Base-by-base conservation (phyloP, 345 rosid species). In the Rhodomyrtus tomentosa region DNA sequence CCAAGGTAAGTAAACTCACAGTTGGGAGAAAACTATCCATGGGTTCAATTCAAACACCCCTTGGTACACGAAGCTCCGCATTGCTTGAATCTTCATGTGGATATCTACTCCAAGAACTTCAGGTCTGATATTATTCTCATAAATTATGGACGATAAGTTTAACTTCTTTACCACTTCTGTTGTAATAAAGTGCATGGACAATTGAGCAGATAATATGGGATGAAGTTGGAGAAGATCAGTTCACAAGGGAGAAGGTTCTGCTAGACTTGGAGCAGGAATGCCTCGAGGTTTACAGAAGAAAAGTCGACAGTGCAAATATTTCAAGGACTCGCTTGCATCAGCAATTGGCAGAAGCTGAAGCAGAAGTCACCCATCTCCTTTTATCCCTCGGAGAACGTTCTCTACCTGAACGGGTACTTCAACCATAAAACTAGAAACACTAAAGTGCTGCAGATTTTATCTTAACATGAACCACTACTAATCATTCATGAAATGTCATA, bases 261-360 rank as follows among this genome's bases (percentile, higher is more conserved):
- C 94, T 94, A 50, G 98, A 95, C 85, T 89, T 97, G 82, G 99
- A 97, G 85, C 94, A 95, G 62, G 98, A 97, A 82, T 97, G 99
- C 83, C 88, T 98, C 48, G 98, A 98, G 89, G 96, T 94, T 52
- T 96, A 96, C 89, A 88, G 98, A 87, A 93, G 96, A 88, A 96
- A 98, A 92, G 99, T 98, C 50, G 99, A 98, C 91, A 93, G 90
- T 22, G 99, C 98, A 83, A 98, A 95, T 85, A 93, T 94, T 40
- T 92, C 98, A 3, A 93, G 99, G 88, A 93, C 99, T 88, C 98
- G 98, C 84, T 91, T 98, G 86, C 99, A 98, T 88, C 99, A 98
- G 87, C 96, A 97, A 87, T 83, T 97, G 56, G 99, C 99, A 3
- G 99, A 95, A 90, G 94, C 99, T 82, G 98, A 97, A 91, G 98